These are phyloP conservation scores for Boletellus ananiceps DNA, from an alignment of 768 basidiomycete species.

Conservation along the genomic window DNA sequence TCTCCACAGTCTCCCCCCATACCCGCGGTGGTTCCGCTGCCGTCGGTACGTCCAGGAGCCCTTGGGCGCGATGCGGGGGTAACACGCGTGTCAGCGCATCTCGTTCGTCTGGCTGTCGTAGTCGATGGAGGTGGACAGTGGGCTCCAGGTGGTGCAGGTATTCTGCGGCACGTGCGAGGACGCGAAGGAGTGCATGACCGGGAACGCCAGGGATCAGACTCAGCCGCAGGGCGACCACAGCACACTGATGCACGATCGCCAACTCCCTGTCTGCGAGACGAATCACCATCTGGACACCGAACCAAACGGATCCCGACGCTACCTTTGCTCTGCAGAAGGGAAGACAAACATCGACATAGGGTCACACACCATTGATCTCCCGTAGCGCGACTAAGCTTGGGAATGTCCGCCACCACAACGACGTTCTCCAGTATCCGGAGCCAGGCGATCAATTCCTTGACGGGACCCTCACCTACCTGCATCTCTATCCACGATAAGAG, in stretches of 20 bases:
- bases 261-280: slow-evolving; percentile 16
- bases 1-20: slow-evolving; percentile 53
- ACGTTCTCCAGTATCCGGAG: slow-evolving; percentile 63
- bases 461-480: slow-evolving; percentile 39
- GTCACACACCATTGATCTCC: slow-evolving; percentile 57
- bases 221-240: slow-evolving; percentile 34
- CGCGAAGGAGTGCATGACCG: slow-evolving; percentile 21
- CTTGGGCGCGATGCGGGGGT: slow-evolving; percentile 34
- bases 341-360: slow-evolving; percentile 48
- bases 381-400: slow-evolving; percentile 51
- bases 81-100: slow-evolving; percentile 10
- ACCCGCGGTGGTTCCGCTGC: slow-evolving; percentile 27
- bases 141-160: slow-evolving; percentile 31
- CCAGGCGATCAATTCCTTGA: slow-evolving; percentile 54
- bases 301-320: neutral
- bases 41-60: slow-evolving; percentile 34
- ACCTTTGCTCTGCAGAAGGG: slow-evolving; percentile 16
- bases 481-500: slow-evolving; percentile 82
- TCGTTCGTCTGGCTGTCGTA: neutral
- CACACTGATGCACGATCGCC: slow-evolving; percentile 20
- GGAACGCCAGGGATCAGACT: slow-evolving; percentile 31
- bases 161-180: slow-evolving; percentile 29
- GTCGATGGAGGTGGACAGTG: slow-evolving; percentile 1
- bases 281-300: neutral
- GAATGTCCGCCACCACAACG: slow-evolving; percentile 42